phyloP scores from a whole-genome alignment of 2,329 filamentous ascomycete genomes.

The Penicillium sp. region DNA sequence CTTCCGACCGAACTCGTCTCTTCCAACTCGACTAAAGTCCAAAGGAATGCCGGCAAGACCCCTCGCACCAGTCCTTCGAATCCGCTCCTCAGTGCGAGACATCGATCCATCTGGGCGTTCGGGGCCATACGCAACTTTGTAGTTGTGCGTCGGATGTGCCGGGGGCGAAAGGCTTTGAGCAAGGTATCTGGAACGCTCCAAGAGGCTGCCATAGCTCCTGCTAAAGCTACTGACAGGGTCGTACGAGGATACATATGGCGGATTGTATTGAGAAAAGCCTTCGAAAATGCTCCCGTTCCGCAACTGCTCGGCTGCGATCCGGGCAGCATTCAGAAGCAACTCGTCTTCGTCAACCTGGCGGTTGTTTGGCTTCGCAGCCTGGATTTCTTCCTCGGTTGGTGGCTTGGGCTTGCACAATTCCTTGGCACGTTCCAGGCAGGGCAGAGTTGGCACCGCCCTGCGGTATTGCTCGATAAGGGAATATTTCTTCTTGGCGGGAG shows the following conservation, averaged over 20 bases:
- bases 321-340: conserved; percentile 38
- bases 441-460: conserved; percentile 34
- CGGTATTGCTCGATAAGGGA: conserved; percentile 30
- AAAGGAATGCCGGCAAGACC: conserved; percentile 42
- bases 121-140: conserved; percentile 40
- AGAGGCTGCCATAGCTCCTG: conserved; percentile 16
- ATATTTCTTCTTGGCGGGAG: conserved; percentile 18
- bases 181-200: conserved; percentile 15
- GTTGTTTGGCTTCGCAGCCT: conserved; percentile 16
- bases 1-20: conserved; percentile 5
- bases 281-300: conserved; percentile 24
- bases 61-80: conserved; percentile 40
- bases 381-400: conserved; percentile 16
- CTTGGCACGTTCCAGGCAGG: conserved; percentile 23
- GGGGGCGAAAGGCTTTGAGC: conserved; percentile 30
- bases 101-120: conserved; percentile 36
- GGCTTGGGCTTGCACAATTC: conserved; percentile 25
- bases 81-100: conserved; percentile 43
- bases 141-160: conserved; percentile 31
- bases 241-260: conserved; percentile 18
- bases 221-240: conserved; percentile 26
- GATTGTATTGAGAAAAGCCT: conserved; percentile 1
- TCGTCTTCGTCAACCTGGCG: conserved; percentile 40
- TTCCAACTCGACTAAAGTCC: conserved; percentile 23
- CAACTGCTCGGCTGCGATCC: conserved; percentile 39